A percentile compares a stretch with the other conserved stretches of the same genome.
phyloP scores from a whole-genome alignment of 208 protist species.

The Crithidia fasciculata region DNA sequence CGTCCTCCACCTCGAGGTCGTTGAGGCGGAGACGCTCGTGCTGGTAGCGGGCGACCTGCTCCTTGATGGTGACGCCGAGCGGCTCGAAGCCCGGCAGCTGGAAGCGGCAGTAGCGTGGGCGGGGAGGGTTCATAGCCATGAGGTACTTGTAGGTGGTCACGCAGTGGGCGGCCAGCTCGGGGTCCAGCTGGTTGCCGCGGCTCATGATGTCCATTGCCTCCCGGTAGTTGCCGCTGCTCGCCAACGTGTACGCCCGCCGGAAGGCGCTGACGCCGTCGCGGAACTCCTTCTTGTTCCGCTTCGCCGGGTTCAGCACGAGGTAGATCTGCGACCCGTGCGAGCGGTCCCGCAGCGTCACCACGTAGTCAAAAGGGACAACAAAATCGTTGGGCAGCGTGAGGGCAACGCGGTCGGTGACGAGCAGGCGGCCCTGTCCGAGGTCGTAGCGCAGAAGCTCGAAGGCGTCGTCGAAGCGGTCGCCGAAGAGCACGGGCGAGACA shows the following conservation, averaged over 20 bases:
- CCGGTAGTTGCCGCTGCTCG: slow-evolving; percentile 25
- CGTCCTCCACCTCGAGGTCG: slow-evolving; percentile 11
- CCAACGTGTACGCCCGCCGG: slow-evolving; percentile 32
- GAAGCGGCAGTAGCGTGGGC: slow-evolving; percentile 21
- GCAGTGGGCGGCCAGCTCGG: slow-evolving; percentile 22
- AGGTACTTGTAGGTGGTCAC: slow-evolving; percentile 14
- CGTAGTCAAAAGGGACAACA: slow-evolving; percentile 39
- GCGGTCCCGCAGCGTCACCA: slow-evolving; percentile 31
- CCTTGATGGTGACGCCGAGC: slow-evolving; percentile 15
- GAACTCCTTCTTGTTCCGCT: slow-evolving; percentile 20
- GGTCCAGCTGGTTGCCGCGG: slow-evolving; percentile 21
- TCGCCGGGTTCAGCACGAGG: slow-evolving; percentile 32
- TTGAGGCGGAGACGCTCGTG: slow-evolving; percentile 14
- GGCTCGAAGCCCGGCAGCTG: slow-evolving; percentile 14
- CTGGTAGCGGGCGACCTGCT: slow-evolving; percentile 1
- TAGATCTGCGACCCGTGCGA: slow-evolving; percentile 39
- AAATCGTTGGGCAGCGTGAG: slow-evolving; percentile 29
- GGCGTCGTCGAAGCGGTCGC: slow-evolving; percentile 26
- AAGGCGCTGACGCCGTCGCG: slow-evolving; percentile 15
- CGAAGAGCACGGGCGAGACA: slow-evolving; percentile 38
- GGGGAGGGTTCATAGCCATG: slow-evolving; percentile 14
- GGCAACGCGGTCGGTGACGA: slow-evolving; percentile 39
- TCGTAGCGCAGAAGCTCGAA: slow-evolving; percentile 34
- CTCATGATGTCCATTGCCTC: slow-evolving; percentile 27
- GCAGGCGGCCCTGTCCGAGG: slow-evolving; percentile 11